Conservation (phyloP, 1,139 yeast species). For the Protomyces macrosporus region DNA sequence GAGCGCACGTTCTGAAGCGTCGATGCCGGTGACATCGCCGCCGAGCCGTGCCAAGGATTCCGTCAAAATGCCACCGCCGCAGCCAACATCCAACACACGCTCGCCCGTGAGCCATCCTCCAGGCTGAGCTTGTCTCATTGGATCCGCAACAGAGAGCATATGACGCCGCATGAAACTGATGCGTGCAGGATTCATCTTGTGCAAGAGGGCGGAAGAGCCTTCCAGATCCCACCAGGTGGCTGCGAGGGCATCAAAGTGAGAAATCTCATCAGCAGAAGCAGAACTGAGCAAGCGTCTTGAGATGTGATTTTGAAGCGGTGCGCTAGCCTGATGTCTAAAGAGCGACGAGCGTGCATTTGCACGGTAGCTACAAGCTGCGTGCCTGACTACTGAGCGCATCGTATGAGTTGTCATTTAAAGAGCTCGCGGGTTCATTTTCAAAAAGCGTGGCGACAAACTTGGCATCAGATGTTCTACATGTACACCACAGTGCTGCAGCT, state of each 20-base stretch:
- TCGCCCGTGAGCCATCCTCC: constrained; percentile 38
- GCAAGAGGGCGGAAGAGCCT: constrained; percentile 89
- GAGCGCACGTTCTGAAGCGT: constrained; percentile 74
- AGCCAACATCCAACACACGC: constrained; percentile 80
- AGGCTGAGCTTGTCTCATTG: constrained; percentile 36
- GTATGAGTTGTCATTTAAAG: background rate
- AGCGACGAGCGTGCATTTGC: too few species aligned
- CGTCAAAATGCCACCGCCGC: constrained; percentile 92
- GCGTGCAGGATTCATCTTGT: constrained; percentile 84
- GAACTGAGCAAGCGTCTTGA: background rate
- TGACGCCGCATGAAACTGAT: constrained; percentile 63
- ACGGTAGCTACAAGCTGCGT: background rate
- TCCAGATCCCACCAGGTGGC: constrained; percentile 92
- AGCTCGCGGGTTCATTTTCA: too few species aligned
- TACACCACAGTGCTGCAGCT: too few species aligned
- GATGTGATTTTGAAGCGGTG: too few species aligned
- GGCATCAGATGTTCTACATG: too few species aligned
- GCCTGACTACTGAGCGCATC: background rate
- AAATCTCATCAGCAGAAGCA: constrained; percentile 48
- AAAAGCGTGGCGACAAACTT: too few species aligned
- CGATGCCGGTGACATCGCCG: constrained; percentile 68
- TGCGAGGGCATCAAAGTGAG: constrained; percentile 81
- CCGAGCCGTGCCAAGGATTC: constrained; percentile 83
- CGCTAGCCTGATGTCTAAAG: too few species aligned
- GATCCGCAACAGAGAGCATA: background rate